These are phyloP conservation scores for Boletus rubropictus DNA, from an alignment of 768 basidiomycete genomes.

Conservation along the genomic window DNA sequence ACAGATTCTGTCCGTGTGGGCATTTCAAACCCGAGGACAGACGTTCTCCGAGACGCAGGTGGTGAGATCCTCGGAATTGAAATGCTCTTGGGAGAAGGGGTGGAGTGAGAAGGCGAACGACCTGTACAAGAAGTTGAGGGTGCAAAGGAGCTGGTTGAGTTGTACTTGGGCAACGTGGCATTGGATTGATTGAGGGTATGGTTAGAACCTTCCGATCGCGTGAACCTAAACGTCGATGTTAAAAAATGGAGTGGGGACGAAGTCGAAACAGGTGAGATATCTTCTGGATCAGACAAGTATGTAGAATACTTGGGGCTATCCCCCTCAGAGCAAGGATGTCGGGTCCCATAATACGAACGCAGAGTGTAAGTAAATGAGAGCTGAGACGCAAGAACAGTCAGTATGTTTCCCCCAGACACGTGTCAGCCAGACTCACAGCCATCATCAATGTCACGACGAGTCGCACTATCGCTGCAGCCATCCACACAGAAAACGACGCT, in stretches of 20 bases:
- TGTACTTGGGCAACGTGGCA: slow-evolving; percentile 21
- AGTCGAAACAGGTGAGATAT: slow-evolving; percentile 13
- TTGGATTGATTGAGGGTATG: slow-evolving; percentile 19
- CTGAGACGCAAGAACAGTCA: slow-evolving; percentile 15
- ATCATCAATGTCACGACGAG: slow-evolving; percentile 46
- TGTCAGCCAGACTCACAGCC: slow-evolving; percentile 41
- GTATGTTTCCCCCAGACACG: background rate
- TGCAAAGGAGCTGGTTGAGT: slow-evolving; percentile 26
- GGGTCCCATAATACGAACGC: slow-evolving; percentile 11
- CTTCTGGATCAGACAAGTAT: slow-evolving; percentile 18
- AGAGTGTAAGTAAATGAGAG: slow-evolving; percentile 19
- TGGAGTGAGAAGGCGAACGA: slow-evolving; percentile 17
- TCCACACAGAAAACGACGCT: slow-evolving; percentile 45
- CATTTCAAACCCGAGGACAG: slow-evolving; percentile 5
- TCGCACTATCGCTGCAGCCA: slow-evolving; percentile 47
- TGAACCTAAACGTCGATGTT: slow-evolving; percentile 10
- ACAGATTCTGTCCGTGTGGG: slow-evolving; percentile 12
- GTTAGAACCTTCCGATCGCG: slow-evolving; percentile 18
- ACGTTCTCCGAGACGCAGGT: slow-evolving; percentile 14
- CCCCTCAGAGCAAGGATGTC: slow-evolving; percentile 15
- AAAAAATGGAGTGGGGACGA: slow-evolving; percentile 10
- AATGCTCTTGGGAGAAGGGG: slow-evolving; percentile 7
- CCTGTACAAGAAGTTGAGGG: slow-evolving; percentile 24
- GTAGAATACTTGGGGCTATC: slow-evolving; percentile 11
- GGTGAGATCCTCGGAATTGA: slow-evolving; percentile 14